Evolutionary conservation across 352 stramenopile genomes (phyloP).

Genomic region (Globisporangium cederbergense): DNA sequence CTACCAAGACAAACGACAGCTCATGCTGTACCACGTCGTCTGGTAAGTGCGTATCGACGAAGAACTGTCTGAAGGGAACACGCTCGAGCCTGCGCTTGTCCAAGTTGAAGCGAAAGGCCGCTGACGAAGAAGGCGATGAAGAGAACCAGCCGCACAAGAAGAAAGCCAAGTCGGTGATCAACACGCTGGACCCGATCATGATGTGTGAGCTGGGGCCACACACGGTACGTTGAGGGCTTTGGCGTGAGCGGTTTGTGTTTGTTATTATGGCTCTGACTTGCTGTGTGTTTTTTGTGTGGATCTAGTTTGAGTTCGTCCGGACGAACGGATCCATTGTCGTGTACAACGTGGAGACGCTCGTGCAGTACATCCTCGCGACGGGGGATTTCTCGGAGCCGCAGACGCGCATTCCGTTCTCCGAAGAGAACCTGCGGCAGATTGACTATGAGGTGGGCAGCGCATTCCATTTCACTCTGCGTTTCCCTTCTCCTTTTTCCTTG

Average conservation of each 20-base stretch:
- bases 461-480: not conserved
- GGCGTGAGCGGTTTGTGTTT: slow-evolving; percentile 11
- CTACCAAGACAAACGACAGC: not conserved
- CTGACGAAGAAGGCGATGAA: slow-evolving; percentile 22
- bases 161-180: slow-evolving; percentile 60
- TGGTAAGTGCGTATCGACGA: slow-evolving; percentile 5
- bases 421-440: slow-evolving; percentile 74
- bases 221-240: slow-evolving; percentile 41
- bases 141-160: slow-evolving; percentile 30
- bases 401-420: slow-evolving; percentile 84
- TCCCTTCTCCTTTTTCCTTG: slow-evolving; percentile 14
- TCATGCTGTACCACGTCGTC: not conserved
- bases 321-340: slow-evolving; percentile 79
- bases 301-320: slow-evolving; percentile 80
- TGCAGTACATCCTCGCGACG: slow-evolving; percentile 88
- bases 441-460: slow-evolving; percentile 45
- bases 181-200: slow-evolving; percentile 88
- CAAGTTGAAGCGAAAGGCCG: slow-evolving; percentile 52
- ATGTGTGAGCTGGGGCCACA: slow-evolving; percentile 68
- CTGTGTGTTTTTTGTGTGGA: not conserved
- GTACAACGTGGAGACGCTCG: slow-evolving; percentile 85
- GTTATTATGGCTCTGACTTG: slow-evolving; percentile 1
- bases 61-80: slow-evolving; percentile 23
- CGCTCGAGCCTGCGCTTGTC: slow-evolving; percentile 56
- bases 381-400: slow-evolving; percentile 87